Conservation (phyloP, 169 alveolate species). For the Plasmodium berghei region DNA sequence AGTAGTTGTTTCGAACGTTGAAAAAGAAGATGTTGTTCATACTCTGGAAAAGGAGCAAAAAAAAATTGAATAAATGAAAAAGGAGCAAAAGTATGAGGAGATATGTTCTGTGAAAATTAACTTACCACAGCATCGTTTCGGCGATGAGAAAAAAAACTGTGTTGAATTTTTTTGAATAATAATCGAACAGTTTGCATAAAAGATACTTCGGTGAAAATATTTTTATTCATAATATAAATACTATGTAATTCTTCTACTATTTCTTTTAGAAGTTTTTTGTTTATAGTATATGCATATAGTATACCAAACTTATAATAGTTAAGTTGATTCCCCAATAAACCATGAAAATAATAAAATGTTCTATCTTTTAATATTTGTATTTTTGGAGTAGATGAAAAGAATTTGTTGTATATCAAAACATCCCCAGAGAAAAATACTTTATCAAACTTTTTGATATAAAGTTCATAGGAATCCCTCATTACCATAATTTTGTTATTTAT, state of each 20-base stretch:
- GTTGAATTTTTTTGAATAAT: conserved; percentile 42
- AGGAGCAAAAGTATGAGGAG: conserved; percentile 2
- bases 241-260: conserved; percentile 16
- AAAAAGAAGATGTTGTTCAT: conserved; percentile 65
- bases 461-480: conserved; percentile 56
- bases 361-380: background rate
- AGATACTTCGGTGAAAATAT: conserved; percentile 17
- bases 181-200: conserved; percentile 47
- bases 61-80: background rate
- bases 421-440: conserved; percentile 26
- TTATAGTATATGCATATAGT: conserved; percentile 44
- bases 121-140: conserved; percentile 57
- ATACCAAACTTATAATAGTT: conserved; percentile 44
- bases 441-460: conserved; percentile 29
- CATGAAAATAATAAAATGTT: conserved; percentile 14
- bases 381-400: conserved; percentile 7
- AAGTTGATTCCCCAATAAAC: conserved; percentile 22
- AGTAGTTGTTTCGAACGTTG: conserved; percentile 26
- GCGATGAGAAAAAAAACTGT: conserved; percentile 29
- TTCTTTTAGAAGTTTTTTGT: conserved; percentile 12
- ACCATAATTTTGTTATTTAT: conserved; percentile 54
- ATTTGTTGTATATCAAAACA: conserved; percentile 38
- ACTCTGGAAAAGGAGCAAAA: conserved; percentile 17
- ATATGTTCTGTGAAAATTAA: background rate
- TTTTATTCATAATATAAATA: conserved; percentile 21